Base-by-base conservation (phyloP, 768 basidiomycete genomes). In the Auriscalpium vulgare region DNA sequence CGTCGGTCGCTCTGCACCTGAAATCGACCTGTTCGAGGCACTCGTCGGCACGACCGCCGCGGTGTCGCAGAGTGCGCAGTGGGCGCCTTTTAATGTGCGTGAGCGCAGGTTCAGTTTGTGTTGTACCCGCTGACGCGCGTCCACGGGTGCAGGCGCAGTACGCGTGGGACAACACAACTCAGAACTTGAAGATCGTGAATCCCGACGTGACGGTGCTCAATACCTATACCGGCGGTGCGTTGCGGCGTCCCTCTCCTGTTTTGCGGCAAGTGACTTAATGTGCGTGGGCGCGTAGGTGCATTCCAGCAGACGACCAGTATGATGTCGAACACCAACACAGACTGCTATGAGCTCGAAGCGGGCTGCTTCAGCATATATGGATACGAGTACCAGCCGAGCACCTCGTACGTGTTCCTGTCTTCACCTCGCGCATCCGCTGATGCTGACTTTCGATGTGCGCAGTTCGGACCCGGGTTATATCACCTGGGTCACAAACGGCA, bases 21-120 rank as follows among this genome's bases (percentile, higher is more conserved):
- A 95, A 68, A 94, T 95, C 51, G 94, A 95, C 68, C 67, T 95
- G 47, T 85, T 95, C 56, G 94, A 95, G 71, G 91, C 92, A 8
- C 84, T 88, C 71, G 79, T 79, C 62, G 78, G 70, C 59, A 71
- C 66, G 40, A 77, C 66, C 6, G 80, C 77, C 11, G 76, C 82
- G 57, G 91, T 95, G 16, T 92, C 90, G 11, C 91, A 94, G 67
- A 88, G 85, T 13, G 88, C 81, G 23, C 92, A 95, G 69, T 89
- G 84, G 83, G 86, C 82, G 60, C 86, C 87, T 59, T 62, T 61
- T 50, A 51, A 54, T 47, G 47, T 61, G 47, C 49, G 51, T 51
- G 13, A 4, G 7, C 8, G 19, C 37, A 45, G 54, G 35, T 51
- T 17, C 16, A 2, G 7, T 8, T n/a, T 49, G 47, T 51, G 10